Conservation (phyloP, 2,329 filamentous ascomycete species). For the Exophiala lecanii-corni region DNA sequence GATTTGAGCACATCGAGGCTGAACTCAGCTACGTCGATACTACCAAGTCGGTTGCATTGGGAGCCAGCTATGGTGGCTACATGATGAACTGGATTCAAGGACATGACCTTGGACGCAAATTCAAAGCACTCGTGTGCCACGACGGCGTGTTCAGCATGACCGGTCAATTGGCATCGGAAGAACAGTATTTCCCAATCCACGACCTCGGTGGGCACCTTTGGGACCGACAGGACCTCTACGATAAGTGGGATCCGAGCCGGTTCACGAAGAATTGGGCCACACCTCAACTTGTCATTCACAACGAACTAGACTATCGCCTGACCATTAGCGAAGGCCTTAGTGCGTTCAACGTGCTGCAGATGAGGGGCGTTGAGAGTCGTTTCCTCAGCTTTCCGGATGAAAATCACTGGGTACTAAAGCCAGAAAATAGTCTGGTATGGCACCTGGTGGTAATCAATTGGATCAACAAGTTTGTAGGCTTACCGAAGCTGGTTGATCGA, state of each 20-base stretch:
- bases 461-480: constrained; percentile 58
- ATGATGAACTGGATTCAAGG: constrained; percentile 58
- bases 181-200: constrained; percentile 53
- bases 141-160: constrained; percentile 41
- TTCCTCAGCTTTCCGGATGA: constrained; percentile 79
- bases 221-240: constrained; percentile 49
- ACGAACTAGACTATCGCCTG: constrained; percentile 81
- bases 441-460: constrained; percentile 79
- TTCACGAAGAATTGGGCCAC: constrained; percentile 69
- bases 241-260: constrained; percentile 54
- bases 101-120: constrained; percentile 50
- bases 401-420: constrained; percentile 80
- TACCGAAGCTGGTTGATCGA: constrained; percentile 42
- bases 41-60: constrained; percentile 49
- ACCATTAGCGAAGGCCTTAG: constrained; percentile 79
- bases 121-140: constrained; percentile 55
- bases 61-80: constrained; percentile 56
- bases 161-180: constrained; percentile 44
- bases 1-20: constrained; percentile 48
- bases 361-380: constrained; percentile 67
- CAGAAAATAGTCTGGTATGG: constrained; percentile 88
- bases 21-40: constrained; percentile 52
- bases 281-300: constrained; percentile 86
- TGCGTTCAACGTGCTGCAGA: constrained; percentile 81
- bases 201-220: constrained; percentile 49